Conservation (phyloP, 164 flowering plant species). For the Cinnamomum chago region DNA sequence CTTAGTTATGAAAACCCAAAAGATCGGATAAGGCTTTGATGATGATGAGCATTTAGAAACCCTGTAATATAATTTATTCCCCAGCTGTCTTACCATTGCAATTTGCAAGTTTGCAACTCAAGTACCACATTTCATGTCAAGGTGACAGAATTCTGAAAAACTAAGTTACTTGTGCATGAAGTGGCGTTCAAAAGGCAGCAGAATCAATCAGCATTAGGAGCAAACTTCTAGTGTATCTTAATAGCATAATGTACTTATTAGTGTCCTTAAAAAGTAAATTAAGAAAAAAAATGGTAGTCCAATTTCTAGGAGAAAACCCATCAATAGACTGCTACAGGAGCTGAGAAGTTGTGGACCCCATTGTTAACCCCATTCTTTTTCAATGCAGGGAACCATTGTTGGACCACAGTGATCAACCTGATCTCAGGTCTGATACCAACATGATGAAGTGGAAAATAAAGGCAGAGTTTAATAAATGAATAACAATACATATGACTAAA, state of each 20-base stretch:
- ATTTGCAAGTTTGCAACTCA: too few relatives aligned
- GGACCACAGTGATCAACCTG: background rate
- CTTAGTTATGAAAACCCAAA: too few relatives aligned
- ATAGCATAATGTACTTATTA: background rate
- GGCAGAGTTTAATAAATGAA: background rate
- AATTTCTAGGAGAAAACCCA: background rate
- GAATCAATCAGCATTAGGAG: background rate
- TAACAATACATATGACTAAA: background rate
- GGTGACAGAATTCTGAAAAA: background rate
- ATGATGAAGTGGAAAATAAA: background rate
- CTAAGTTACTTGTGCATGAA: background rate
- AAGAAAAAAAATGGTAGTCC: background rate
- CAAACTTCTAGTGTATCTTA: background rate
- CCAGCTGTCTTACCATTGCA: background rate
- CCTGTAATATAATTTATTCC: background rate
- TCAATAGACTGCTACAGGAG: background rate
- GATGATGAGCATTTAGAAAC: too few relatives aligned
- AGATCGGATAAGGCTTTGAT: too few relatives aligned
- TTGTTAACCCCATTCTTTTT: background rate
- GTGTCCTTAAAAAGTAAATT: background rate
- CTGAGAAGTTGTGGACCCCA: too few relatives aligned
- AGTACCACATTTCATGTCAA: background rate
- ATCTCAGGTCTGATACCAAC: background rate
- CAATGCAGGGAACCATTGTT: background rate
- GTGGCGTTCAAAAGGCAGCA: background rate